Conservation (phyloP, 805 yeast genomes). For the Zygosaccharomyces kombuchaensis region DNA sequence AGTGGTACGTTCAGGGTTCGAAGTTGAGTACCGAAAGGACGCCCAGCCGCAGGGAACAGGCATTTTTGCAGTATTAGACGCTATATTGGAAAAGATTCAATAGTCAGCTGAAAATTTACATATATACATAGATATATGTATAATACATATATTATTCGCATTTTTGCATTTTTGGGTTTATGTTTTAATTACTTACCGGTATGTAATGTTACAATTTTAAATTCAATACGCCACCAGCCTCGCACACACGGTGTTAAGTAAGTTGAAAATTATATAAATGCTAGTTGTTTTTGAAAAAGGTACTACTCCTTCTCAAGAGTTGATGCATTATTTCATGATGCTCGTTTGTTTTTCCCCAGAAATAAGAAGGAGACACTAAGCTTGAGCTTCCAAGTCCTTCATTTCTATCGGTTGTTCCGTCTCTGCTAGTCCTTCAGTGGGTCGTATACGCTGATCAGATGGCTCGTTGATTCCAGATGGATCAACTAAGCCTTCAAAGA, state of each 20-base stretch:
- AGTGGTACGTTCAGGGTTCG: conserved; percentile 22
- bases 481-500: conserved; percentile 79
- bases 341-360: not conserved
- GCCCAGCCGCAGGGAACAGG: conserved; percentile 9
- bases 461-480: conserved; percentile 32
- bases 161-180: not conserved
- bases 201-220: not conserved
- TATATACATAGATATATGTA: not conserved
- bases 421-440: not conserved
- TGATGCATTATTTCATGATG: not conserved
- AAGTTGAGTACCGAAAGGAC: conserved; percentile 11
- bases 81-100: conserved; percentile 14
- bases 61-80: conserved; percentile 30
- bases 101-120: not conserved
- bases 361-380: not conserved
- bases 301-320: not conserved
- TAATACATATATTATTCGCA: not conserved
- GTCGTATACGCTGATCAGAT: conserved; percentile 7
- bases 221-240: not conserved
- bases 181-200: not conserved
- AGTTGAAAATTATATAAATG: not conserved
- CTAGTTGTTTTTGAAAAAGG: not conserved
- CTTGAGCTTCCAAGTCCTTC: conserved; percentile 28
- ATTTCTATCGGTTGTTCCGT: conserved; percentile 15
- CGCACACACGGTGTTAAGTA: not conserved